phyloP scores from a whole-genome alignment of 1,284 basidiomycete genomes.

The Puccinia novopanici region DNA sequence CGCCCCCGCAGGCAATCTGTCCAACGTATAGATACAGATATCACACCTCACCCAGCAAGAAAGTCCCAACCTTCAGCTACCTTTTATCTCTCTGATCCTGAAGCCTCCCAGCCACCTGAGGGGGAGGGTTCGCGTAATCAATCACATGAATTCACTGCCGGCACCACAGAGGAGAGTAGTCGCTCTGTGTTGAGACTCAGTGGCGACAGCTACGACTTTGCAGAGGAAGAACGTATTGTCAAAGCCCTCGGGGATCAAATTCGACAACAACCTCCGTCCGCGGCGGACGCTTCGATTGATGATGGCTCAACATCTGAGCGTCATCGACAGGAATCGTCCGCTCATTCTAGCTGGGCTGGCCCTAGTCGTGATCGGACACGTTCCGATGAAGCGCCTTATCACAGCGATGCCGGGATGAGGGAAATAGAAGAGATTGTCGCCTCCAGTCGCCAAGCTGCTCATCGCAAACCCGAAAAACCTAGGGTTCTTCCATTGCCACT shows the following conservation, averaged over 20 bases:
- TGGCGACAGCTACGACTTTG: constrained; percentile 48
- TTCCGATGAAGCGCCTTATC: not conserved
- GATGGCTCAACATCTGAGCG: not conserved
- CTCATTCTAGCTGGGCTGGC: not conserved
- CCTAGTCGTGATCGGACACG: constrained; percentile 13
- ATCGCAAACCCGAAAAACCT: constrained; percentile 13
- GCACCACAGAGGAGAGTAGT: constrained; percentile 39
- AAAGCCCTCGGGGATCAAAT: constrained; percentile 25
- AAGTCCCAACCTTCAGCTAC: constrained; percentile 36
- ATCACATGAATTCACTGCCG: constrained; percentile 4
- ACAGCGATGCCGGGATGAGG: constrained; percentile 32
- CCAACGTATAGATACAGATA: not conserved
- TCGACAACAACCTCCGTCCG: not conserved
- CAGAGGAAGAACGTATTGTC: constrained; percentile 45
- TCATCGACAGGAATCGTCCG: not conserved
- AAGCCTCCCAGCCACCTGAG: constrained; percentile 2
- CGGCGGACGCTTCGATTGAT: not conserved
- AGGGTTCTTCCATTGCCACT: constrained; percentile 27
- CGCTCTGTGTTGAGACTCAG: constrained; percentile 27
- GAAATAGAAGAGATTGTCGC: constrained; percentile 42
- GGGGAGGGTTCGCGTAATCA: not conserved
- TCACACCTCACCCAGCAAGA: not conserved
- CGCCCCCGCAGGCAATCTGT: not conserved
- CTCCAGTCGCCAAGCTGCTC: constrained; percentile 17
- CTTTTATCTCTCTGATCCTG: constrained; percentile 37